These are phyloP conservation scores for Schizochytrium sp. DNA, from an alignment of 108 stramenopile genomes.

Conservation along the genomic window DNA sequence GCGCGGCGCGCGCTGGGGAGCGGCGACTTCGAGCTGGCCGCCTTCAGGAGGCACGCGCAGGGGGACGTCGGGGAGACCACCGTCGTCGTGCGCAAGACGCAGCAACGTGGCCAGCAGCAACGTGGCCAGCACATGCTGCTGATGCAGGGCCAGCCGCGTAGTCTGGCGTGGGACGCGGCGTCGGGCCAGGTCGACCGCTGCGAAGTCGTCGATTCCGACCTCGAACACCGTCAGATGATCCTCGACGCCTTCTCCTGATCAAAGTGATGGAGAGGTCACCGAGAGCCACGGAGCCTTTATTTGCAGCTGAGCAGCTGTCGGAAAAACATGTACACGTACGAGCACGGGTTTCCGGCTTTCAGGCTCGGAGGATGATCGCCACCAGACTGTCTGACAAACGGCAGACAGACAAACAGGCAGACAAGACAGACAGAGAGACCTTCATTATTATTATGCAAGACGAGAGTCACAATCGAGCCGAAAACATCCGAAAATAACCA, in stretches of 20 bases:
- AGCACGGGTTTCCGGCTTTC: no score
- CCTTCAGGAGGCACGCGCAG: not conserved
- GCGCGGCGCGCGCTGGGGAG: not conserved
- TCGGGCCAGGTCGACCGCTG: not conserved
- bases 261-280: no score
- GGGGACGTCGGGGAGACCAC: not conserved
- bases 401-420: no score
- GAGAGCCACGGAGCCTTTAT: no score
- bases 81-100: not conserved
- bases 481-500: no score
- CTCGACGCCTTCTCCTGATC: not conserved
- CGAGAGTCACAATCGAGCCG: no score
- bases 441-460: no score
- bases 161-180: not conserved
- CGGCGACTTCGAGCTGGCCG: not conserved
- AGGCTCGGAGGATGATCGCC: no score
- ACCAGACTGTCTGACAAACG: no score
- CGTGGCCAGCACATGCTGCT: not conserved
- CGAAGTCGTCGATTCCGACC: not conserved
- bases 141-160: not conserved
- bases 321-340: no score
- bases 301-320: no score
- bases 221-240: not conserved
- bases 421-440: no score
- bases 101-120: not conserved